phyloP scores from a whole-genome alignment of 73 alveolate genomes.

The Tetrahymena malaccensis region DNA sequence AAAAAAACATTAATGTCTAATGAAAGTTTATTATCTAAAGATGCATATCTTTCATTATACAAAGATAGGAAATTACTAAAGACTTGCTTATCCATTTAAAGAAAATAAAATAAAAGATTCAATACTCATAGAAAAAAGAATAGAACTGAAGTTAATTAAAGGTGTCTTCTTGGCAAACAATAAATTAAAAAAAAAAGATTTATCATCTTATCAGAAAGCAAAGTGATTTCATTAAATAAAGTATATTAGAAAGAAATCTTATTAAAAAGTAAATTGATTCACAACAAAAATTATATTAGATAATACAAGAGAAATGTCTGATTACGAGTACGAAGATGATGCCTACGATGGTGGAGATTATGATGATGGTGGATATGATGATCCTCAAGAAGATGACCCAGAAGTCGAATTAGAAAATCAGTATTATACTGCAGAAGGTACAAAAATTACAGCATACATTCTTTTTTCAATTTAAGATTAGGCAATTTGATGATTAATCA shows the following conservation, averaged over 20 bases:
- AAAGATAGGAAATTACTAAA: not conserved
- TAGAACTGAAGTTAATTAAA: not conserved
- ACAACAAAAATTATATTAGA: not conserved
- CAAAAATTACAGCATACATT: not conserved
- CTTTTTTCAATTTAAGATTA: not conserved
- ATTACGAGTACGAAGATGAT: not conserved
- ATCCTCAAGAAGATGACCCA: conserved; percentile 14
- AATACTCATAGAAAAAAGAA: not conserved
- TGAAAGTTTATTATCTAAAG: not conserved
- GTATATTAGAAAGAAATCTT: not conserved
- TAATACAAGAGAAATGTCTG: not conserved
- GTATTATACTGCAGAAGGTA: not conserved
- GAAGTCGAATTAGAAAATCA: conserved; percentile 25
- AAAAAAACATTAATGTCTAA: not conserved
- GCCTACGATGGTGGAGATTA: conserved; percentile 14
- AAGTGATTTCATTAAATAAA: not conserved
- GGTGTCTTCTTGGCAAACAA: not conserved
- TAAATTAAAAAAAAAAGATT: not conserved
- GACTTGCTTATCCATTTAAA: not conserved
- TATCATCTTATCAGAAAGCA: not conserved
- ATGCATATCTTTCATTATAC: not conserved
- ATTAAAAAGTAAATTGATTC: not conserved
- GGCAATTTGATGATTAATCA: not conserved
- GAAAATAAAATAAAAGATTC: not conserved
- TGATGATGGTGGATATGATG: conserved; percentile 18